A percentile compares a stretch with the other conserved stretches of the same genome.
Conservation (phyloP, 805 yeast species). For the Candida namnaoensis region DNA sequence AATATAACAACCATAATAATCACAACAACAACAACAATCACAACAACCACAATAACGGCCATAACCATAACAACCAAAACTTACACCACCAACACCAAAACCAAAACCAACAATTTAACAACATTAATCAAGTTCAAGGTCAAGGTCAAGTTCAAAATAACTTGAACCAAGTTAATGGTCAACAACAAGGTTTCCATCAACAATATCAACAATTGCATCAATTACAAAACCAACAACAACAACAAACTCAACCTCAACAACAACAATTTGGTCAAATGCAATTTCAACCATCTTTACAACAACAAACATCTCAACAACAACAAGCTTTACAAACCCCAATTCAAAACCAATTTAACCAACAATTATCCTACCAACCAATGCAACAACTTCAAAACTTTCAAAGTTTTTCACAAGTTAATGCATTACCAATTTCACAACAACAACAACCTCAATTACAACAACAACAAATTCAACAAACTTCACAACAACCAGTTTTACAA, state of each 20-base stretch:
- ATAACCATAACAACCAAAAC: slow-evolving; percentile 1
- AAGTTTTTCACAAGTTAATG: neutral
- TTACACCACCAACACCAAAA: neutral
- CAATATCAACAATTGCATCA: slow-evolving; percentile 3
- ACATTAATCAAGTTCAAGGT: slow-evolving; percentile 1
- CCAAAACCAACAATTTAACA: slow-evolving; percentile 1
- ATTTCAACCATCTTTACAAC: slow-evolving; percentile 5
- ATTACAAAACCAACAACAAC: neutral
- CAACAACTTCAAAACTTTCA: neutral
- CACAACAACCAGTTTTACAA: neutral
- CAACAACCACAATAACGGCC: slow-evolving; percentile 3
- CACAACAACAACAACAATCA: slow-evolving; percentile 4
- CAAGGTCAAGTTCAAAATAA: neutral
- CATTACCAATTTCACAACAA: neutral
- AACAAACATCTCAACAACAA: neutral
- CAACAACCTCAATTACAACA: neutral
- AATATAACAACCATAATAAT: neutral
- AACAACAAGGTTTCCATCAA: neutral
- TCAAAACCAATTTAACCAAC: slow-evolving; percentile 1
- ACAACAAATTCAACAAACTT: too few species aligned
- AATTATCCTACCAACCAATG: neutral
- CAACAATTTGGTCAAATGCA: slow-evolving; percentile 4
- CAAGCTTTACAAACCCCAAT: slow-evolving; percentile 9
- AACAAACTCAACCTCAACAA: slow-evolving; percentile 1
- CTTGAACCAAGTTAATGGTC: slow-evolving; percentile 1